A percentile compares a stretch with the other conserved stretches of the same genome.
These are phyloP conservation scores for Boletus sp. DNA, from an alignment of 768 basidiomycete genomes.

Conservation along the genomic window DNA sequence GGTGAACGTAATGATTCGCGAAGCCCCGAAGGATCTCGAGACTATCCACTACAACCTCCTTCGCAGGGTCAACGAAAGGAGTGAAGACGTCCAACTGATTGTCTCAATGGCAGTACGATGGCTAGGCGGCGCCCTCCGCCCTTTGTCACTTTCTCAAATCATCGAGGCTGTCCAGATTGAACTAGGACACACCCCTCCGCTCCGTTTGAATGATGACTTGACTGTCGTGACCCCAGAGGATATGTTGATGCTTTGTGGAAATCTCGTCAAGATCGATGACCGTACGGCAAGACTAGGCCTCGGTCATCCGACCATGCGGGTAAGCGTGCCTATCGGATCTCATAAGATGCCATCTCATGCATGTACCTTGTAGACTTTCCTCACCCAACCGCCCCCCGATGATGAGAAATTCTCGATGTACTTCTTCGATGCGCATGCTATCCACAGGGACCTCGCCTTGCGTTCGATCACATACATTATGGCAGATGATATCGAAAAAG, in stretches of 20 bases:
- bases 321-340: constrained; percentile 2
- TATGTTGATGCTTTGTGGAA: constrained; percentile 27
- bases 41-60: constrained; percentile 22
- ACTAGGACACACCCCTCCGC: constrained; percentile 17
- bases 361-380: constrained; percentile 19
- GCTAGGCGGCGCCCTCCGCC: constrained; percentile 28
- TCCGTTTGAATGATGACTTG: constrained; percentile 25
- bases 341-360: not conserved
- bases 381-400: constrained; percentile 18
- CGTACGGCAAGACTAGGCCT: constrained; percentile 20
- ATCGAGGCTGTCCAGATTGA: constrained; percentile 32
- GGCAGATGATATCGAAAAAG: constrained; percentile 23
- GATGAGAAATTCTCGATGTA: constrained; percentile 12
- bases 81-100: constrained; percentile 23
- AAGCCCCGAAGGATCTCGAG: constrained; percentile 21
- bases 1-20: constrained; percentile 19
- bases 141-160: constrained; percentile 26
- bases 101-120: constrained; percentile 25
- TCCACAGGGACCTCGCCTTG: constrained; percentile 29
- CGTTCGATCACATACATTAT: constrained; percentile 30
- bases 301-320: constrained; percentile 24
- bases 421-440: constrained; percentile 21
- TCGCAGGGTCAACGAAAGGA: constrained; percentile 20
- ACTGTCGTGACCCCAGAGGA: constrained; percentile 25
- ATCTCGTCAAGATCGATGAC: constrained; percentile 27